Evolutionary conservation across 805 yeast species (phyloP), one percentile per base, ranked within the genome.

Genomic region (Wickerhamiella kurtzmanii): DNA sequence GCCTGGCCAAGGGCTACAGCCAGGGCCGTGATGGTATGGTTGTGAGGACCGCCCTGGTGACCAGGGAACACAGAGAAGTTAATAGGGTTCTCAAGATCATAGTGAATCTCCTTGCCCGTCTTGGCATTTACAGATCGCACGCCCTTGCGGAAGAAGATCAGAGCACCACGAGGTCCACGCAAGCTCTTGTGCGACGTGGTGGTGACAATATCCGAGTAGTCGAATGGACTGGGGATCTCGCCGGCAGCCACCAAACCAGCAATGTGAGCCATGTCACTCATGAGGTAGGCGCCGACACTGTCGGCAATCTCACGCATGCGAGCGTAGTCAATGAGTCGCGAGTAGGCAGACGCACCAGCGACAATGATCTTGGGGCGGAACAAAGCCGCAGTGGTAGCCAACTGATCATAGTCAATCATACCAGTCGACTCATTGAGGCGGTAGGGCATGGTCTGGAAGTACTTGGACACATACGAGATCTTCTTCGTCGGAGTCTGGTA

Each of bases 41-140:
- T 89, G 69, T 89, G 97, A 56, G 98, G 98, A 63, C 98, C 98
- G 73, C 98, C 98, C 73, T 89, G 98, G 67, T 89, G 97, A 54
- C 94, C 97, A 57, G 98, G 98, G 84, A 89, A 89, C 48, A 89
- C 97, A 28, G 96, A 85, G 64, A 89, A 89, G 75, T 89, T 89
- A 68, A 89, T 87, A 64, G 79, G 82, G 63, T 79, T 77, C 68
- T 89, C 97, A 61, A 89, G 76, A 60, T 89, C 96, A 65, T 86
- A 88, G 44, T 74, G 69, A 48, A 82, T 71, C 68, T 85, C 88
- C 66, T 83, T 84, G 55, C 96, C 96, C 73, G 84, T 85, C 54
- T 73, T 67, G 35, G 43, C 22, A 60, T 79, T 80, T 55, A 79
- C 77, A 56, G 79, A 76, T 70, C 94, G 79, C 49, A 85, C 77